Evolutionary conservation across 345 rosid species (phyloP).

Genomic region (Jatropha curcas): DNA sequence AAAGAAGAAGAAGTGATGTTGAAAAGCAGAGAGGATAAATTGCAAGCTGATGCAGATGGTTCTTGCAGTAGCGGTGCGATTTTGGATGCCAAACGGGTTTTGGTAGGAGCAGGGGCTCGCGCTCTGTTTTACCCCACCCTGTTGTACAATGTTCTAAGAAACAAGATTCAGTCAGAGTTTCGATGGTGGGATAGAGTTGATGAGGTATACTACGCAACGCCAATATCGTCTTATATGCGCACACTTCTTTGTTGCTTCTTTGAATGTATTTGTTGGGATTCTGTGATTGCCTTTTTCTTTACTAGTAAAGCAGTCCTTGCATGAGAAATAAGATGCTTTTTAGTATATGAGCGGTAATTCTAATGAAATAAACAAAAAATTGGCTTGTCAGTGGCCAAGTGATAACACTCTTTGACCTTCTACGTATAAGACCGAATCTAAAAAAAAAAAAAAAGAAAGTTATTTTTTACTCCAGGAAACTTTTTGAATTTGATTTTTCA

Average conservation of each 20-base stretch:
- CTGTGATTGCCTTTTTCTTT: not conserved
- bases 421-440: no score
- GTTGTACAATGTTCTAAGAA: constrained; percentile 57
- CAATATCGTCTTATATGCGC: not conserved
- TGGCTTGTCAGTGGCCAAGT: no score
- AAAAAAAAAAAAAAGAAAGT: no score
- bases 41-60: not conserved
- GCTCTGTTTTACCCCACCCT: constrained; percentile 66
- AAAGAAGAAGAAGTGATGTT: constrained; percentile 12
- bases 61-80: not conserved
- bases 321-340: no score
- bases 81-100: constrained; percentile 48
- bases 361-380: no score
- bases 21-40: not conserved
- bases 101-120: constrained; percentile 71
- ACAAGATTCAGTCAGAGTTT: constrained; percentile 62
- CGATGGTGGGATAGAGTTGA: constrained; percentile 75
- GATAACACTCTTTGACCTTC: no score
- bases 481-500: no score
- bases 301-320: no score
- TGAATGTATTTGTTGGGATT: not conserved
- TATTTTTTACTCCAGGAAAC: no score
- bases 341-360: no score
- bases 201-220: constrained; percentile 35
- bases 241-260: not conserved